Evolutionary conservation across 441 rosid species (phyloP).

Genomic region (Monsonia emarginata): DNA sequence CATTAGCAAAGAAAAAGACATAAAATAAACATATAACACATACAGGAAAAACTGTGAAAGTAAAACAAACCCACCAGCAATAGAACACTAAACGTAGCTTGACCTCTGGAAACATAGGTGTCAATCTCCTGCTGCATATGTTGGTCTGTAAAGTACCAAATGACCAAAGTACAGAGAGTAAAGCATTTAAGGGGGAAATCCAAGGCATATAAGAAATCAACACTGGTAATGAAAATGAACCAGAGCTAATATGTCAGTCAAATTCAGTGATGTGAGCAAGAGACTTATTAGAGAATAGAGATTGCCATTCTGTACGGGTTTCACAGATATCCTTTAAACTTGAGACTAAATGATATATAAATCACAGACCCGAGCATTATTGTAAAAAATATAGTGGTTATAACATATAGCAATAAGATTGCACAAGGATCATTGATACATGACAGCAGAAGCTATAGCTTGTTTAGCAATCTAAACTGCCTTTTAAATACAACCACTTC

Average conservation of each 20-base stretch:
- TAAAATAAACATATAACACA: neutral
- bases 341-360: neutral
- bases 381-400: neutral
- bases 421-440: neutral
- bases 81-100: slow-evolving; percentile 54
- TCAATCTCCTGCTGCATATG: slow-evolving; percentile 76
- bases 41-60: neutral
- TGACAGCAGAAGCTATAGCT: neutral
- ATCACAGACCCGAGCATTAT: too few species aligned
- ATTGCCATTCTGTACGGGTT: too few species aligned
- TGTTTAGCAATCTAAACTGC: too few species aligned
- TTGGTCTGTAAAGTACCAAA: slow-evolving; percentile 40
- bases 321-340: neutral
- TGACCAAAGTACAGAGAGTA: slow-evolving; percentile 17
- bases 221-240: neutral
- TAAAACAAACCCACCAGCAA: slow-evolving; percentile 46
- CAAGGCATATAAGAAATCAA: neutral
- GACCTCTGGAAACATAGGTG: slow-evolving; percentile 41
- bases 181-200: neutral
- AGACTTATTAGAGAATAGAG: neutral
- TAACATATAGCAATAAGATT: neutral
- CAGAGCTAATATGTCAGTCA: neutral
- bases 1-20: neutral
- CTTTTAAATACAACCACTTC: neutral
- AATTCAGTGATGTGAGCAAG: neutral